phyloP scores from a whole-genome alignment of 768 basidiomycete genomes.

The Mycena amicta region DNA sequence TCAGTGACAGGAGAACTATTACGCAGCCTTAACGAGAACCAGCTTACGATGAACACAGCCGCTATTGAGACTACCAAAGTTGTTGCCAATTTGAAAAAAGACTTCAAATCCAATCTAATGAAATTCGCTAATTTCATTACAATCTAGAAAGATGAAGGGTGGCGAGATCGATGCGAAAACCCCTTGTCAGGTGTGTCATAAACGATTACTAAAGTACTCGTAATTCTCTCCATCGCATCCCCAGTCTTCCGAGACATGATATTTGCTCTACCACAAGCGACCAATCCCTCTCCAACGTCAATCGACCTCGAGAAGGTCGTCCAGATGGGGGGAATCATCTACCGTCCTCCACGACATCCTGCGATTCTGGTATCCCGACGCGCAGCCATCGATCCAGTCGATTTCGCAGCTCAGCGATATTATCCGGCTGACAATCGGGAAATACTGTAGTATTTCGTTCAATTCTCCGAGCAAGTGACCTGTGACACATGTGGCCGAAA shows the following conservation, averaged over 20 bases:
- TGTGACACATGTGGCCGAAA: not conserved
- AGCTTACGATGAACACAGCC: no score
- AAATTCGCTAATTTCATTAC: no score
- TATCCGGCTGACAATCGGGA: not conserved
- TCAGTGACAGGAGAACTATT: no score
- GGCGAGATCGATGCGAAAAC: no score
- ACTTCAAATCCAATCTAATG: no score
- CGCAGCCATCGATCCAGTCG: not conserved
- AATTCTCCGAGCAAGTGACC: not conserved
- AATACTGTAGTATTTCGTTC: conserved; percentile 3
- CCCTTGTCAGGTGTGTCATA: no score
- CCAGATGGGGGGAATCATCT: not conserved
- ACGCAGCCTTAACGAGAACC: no score
- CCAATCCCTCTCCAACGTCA: no score
- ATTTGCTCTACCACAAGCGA: not conserved
- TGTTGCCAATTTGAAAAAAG: no score
- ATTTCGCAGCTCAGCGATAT: not conserved
- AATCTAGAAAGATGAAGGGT: no score
- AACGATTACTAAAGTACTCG: no score
- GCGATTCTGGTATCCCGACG: not conserved
- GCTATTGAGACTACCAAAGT: no score
- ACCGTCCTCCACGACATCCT: not conserved
- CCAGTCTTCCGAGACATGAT: not conserved
- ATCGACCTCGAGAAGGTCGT: not conserved
- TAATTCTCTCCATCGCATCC: not conserved